These are phyloP conservation scores for Poterioochromonas sp. DNA, from an alignment of 352 stramenopile genomes.

Conservation along the genomic window DNA sequence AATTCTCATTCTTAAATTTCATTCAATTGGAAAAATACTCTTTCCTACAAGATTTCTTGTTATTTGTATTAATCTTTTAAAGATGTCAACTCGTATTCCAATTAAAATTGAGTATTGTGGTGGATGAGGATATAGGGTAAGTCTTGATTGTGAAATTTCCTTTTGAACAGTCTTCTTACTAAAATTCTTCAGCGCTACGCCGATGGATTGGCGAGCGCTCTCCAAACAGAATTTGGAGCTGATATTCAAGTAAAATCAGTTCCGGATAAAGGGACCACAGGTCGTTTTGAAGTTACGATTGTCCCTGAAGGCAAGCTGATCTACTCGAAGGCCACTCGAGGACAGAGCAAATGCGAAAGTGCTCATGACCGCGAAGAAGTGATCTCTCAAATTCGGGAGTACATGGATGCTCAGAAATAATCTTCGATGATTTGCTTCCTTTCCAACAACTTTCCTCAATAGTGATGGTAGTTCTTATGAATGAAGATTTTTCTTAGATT, in stretches of 20 bases:
- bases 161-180: not conserved
- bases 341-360: not conserved
- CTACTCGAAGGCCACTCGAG: not conserved
- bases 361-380: not conserved
- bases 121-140: not conserved
- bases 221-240: not conserved
- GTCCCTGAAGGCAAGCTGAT: not conserved
- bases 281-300: not conserved
- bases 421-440: no score
- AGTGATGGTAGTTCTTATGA: no score
- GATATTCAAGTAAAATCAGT: not conserved
- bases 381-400: not conserved
- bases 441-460: no score
- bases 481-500: no score
- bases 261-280: not conserved
- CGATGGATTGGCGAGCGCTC: not conserved
- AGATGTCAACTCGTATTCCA: no score
- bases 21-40: no score
- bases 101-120: slow-evolving; percentile 1
- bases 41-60: no score
- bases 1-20: no score
- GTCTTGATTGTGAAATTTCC: not conserved
- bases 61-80: no score
- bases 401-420: not conserved
- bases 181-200: not conserved